A percentile compares a stretch with the other conserved stretches of the same genome.
These are phyloP conservation scores for Capillidium heterosporum DNA, from an alignment of 371 early-diverging fungal species.

Conservation along the genomic window DNA sequence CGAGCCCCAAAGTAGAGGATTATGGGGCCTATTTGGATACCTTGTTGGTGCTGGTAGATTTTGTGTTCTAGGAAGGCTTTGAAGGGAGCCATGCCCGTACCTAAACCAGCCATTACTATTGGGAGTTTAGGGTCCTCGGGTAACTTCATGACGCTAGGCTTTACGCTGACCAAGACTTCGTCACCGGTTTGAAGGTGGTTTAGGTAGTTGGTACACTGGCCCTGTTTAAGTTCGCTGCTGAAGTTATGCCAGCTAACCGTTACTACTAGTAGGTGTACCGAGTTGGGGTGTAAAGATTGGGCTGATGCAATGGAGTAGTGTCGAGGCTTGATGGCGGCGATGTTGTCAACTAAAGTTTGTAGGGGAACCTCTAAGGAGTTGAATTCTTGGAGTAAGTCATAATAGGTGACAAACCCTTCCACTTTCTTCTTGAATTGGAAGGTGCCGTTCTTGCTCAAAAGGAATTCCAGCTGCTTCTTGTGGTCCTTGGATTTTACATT, in stretches of 20 bases:
- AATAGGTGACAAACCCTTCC: slow-evolving; percentile 67
- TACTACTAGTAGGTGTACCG: slow-evolving; percentile 76
- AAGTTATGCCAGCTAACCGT: slow-evolving; percentile 69
- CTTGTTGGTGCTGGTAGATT: slow-evolving; percentile 47
- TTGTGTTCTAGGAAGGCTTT: slow-evolving; percentile 91
- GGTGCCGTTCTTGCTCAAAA: slow-evolving; percentile 55
- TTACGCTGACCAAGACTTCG: slow-evolving; percentile 67
- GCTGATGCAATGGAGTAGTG: slow-evolving; percentile 91
- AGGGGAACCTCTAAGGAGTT: slow-evolving; percentile 59
- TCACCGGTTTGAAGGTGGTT: slow-evolving; percentile 41
- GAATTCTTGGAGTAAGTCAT: slow-evolving; percentile 71
- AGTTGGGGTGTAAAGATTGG: slow-evolving; percentile 63
- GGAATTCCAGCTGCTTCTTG: slow-evolving; percentile 42
- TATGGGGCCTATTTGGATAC: slow-evolving; percentile 74
- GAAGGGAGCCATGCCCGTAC: slow-evolving; percentile 96
- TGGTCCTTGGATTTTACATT: slow-evolving; percentile 53
- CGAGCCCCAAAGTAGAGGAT: slow-evolving; percentile 88
- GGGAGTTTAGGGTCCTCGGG: slow-evolving; percentile 65
- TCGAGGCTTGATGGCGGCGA: slow-evolving; percentile 80
- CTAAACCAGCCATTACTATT: slow-evolving; percentile 89
- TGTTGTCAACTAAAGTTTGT: slow-evolving; percentile 39
- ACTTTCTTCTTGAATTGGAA: slow-evolving; percentile 63
- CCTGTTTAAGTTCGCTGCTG: slow-evolving; percentile 43
- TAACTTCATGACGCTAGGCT: slow-evolving; percentile 88
- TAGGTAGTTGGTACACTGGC: slow-evolving; percentile 84